These are phyloP conservation scores for Diophrys appendiculata DNA, from an alignment of 73 alveolate genomes.

Conservation along the genomic window DNA sequence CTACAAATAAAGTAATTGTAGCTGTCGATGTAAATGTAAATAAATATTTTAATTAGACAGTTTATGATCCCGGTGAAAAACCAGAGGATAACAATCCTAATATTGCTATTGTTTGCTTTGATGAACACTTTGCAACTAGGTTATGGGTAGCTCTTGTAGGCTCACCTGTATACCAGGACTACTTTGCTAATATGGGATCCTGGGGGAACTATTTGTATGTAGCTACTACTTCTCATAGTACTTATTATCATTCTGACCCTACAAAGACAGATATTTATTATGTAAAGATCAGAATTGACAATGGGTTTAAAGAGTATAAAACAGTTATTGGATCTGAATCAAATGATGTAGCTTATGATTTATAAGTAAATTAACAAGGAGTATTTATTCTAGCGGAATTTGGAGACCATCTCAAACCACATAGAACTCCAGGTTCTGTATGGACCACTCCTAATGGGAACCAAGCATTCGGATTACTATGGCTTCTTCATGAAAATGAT, in stretches of 20 bases:
- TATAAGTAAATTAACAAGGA: conserved; percentile 20
- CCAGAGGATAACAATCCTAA: conserved; percentile 47
- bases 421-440: conserved; percentile 19
- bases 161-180: conserved; percentile 24
- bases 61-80: conserved; percentile 26
- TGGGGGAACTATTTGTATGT: conserved; percentile 30
- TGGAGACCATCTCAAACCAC: conserved; percentile 36
- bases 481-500: not conserved
- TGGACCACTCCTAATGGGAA: conserved; percentile 10
- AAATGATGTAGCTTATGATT: conserved; percentile 28
- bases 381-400: conserved; percentile 27
- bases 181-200: conserved; percentile 28
- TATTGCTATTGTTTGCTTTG: conserved; percentile 45
- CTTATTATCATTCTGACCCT: conserved; percentile 24
- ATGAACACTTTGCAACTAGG: conserved; percentile 28
- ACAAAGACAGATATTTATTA: conserved; percentile 30
- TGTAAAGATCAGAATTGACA: conserved; percentile 23
- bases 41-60: conserved; percentile 27
- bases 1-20: conserved; percentile 18
- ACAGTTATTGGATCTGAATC: conserved; percentile 31
- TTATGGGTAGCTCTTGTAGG: conserved; percentile 48
- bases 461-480: conserved; percentile 2
- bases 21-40: conserved; percentile 44
- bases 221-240: conserved; percentile 26
- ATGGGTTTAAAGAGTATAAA: conserved; percentile 20